Conservation (phyloP, 805 yeast genomes). For the Saturnispora quitensis region DNA sequence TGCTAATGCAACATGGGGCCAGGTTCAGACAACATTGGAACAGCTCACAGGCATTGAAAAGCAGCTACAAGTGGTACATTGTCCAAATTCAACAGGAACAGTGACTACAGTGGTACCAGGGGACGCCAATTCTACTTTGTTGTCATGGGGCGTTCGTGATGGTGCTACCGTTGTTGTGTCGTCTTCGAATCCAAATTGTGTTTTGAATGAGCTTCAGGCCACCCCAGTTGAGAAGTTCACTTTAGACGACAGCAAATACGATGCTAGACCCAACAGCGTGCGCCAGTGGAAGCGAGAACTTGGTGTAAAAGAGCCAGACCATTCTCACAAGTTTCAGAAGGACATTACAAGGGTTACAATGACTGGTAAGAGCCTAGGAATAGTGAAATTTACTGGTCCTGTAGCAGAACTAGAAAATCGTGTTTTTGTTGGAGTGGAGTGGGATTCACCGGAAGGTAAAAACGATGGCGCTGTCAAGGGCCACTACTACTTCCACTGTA, state of each 20-base stretch:
- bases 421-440: slow-evolving; percentile 76
- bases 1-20: slow-evolving; percentile 47
- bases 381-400: slow-evolving; percentile 59
- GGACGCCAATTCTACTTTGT: not conserved
- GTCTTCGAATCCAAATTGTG: not conserved
- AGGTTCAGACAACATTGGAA: slow-evolving; percentile 50
- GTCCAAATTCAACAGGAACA: not conserved
- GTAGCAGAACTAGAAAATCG: slow-evolving; percentile 52
- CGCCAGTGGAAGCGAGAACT: slow-evolving; percentile 67
- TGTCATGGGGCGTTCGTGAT: not conserved
- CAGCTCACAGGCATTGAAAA: slow-evolving; percentile 70
- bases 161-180: not conserved
- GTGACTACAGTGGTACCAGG: not conserved
- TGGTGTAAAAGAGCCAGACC: slow-evolving; percentile 61
- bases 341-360: slow-evolving; percentile 36
- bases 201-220: slow-evolving; percentile 1
- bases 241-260: slow-evolving; percentile 55
- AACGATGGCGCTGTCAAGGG: slow-evolving; percentile 73
- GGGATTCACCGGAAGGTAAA: slow-evolving; percentile 81
- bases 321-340: slow-evolving; percentile 20
- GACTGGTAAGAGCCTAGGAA: slow-evolving; percentile 65
- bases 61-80: slow-evolving; percentile 30
- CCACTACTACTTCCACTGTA: slow-evolving; percentile 45
- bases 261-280: slow-evolving; percentile 50
- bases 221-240: slow-evolving; percentile 19